Evolutionary conservation across 306 rosid genomes (phyloP), one percentile per base, ranked within the genome.

Genomic region (Trifolium pratense): DNA sequence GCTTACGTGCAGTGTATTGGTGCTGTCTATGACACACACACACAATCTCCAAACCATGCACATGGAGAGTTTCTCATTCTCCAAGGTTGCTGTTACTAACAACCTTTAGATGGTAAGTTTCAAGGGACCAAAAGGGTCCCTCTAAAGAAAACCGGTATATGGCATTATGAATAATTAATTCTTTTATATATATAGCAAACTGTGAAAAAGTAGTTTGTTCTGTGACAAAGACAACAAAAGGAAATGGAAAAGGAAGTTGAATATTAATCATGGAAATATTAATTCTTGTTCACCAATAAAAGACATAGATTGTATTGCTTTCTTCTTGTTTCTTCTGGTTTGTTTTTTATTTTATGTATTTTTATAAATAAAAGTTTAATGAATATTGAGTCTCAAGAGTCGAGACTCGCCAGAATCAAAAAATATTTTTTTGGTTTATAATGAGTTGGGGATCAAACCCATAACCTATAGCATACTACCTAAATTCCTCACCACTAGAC

Each of bases 1-100:
- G 57, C 20, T 10, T 34, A 62, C 45, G 67, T 61, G 67, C 26
- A 34, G 6, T 39, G 53, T 36, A 40, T 65, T 20, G 52, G 52
- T 18, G 18, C 18, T 17, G 17, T 37, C 40, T 59, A 12, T 55
- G 40, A 62, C 46, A 31, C 60, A 61, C 80, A 8, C 66, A 17
- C 23, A 61, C 66, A 17, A 18, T 15, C n/a, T 17, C 6, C 32
- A 55, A 67, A 52, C 71, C 72, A 46, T 76, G 82, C 84, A 80
- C 87, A 80, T 80, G 84, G 78, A 65, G 37, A 51, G 63, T 78
- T 77, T 75, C 39, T 26, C 43, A 3, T 15, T 39, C 43, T 64
- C 78, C 52, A 49, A 51, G 53, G 36, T 40, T 16, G 56, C 23
- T 66, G 37, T 53, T 66, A 16, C 15, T 43, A 43, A 55, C 39